Base-by-base conservation (phyloP, 2,329 filamentous ascomycete species). In the Aureobasidium lini region DNA sequence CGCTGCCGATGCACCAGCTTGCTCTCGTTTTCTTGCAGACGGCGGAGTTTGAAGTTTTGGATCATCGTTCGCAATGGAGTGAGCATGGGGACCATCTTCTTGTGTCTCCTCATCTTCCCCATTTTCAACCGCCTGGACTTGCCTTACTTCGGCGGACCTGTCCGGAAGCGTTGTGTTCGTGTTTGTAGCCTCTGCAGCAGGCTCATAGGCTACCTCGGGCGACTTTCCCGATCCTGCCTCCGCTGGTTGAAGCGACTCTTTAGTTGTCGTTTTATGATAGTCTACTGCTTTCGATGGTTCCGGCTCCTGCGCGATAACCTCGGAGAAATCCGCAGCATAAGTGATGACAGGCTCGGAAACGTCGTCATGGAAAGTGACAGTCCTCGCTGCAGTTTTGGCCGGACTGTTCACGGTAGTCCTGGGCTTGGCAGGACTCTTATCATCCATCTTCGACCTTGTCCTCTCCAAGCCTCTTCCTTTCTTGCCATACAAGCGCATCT, bases 1-100 rank as follows among this genome's bases (percentile, higher is more conserved):
- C 15, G 32, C 39, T 42, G 72, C 70, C 57, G 65, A 62, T 18
- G 70, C 69, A 18, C 72, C 72, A 42, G 69, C 67, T 43, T 69
- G 53, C 60, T 76, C 75, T 15, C 68, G 69, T 54, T 65, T 63
- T 40, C 66, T 67, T 36, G 65, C 60, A 42, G 46, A 46, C 36
- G 52, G 43, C 9, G 59, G 44, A 4, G 59, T 67, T 67, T n/a
- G 15, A 10, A n/a, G 40, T 10, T 8, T 7, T 15, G 34, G 9
- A 6, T 46, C 18, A 7, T 8, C 3, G 16, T 10, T 34, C n/a
- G 52, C 31, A 1, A 31, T 37, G 10, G 13, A 11, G 6, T 13
- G 16, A 29, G 39, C 2, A 28, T 37, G 29, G 9, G 11, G 6
- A n/a, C 16, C 23, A 7, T 44, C 39, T 23, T 46, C 5, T 6